These are phyloP conservation scores for Keqinozyma sinolaborantium DNA, from an alignment of 1,139 yeast genomes.

Conservation along the genomic window DNA sequence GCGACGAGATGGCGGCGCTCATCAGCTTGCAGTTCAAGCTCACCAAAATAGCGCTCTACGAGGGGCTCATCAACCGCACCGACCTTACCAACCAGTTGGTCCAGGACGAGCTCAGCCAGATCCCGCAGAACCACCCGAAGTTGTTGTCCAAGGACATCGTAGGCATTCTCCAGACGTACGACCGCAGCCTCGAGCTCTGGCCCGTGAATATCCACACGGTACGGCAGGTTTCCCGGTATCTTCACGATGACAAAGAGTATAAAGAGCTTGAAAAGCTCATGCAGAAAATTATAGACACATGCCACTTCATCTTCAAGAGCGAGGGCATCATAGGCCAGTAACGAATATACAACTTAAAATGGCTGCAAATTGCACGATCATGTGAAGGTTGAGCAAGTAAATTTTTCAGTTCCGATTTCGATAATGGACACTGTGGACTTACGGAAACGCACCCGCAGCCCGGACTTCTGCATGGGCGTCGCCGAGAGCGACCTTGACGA, in stretches of 20 bases:
- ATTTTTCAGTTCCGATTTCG: too few relatives aligned
- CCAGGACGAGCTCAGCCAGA: slow-evolving; percentile 17
- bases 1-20: slow-evolving; percentile 34
- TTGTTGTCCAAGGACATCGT: slow-evolving; percentile 33
- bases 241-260: slow-evolving; percentile 26
- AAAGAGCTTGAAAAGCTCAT: slow-evolving; percentile 23
- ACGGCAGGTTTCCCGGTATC: slow-evolving; percentile 26
- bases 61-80: slow-evolving; percentile 21
- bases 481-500: slow-evolving; percentile 12
- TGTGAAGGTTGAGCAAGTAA: too few relatives aligned
- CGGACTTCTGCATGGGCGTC: slow-evolving; percentile 18
- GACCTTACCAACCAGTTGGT: slow-evolving; percentile 14
- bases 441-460: slow-evolving; percentile 16
- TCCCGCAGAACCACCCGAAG: slow-evolving; percentile 22
- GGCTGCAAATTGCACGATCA: too few relatives aligned
- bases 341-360: too few relatives aligned
- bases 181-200: slow-evolving; percentile 30
- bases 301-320: slow-evolving; percentile 20
- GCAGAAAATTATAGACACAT: slow-evolving; percentile 20
- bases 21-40: slow-evolving; percentile 28
- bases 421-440: too few relatives aligned
- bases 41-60: slow-evolving; percentile 28
- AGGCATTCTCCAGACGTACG: slow-evolving; percentile 37
- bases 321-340: slow-evolving; percentile 13
- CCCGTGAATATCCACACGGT: slow-evolving; percentile 32